Percentiles rank a stretch among this genome's conserved stretches.
These are phyloP conservation scores for Effrenium voratum DNA, from an alignment of 73 alveolate species.

Conservation along the genomic window DNA sequence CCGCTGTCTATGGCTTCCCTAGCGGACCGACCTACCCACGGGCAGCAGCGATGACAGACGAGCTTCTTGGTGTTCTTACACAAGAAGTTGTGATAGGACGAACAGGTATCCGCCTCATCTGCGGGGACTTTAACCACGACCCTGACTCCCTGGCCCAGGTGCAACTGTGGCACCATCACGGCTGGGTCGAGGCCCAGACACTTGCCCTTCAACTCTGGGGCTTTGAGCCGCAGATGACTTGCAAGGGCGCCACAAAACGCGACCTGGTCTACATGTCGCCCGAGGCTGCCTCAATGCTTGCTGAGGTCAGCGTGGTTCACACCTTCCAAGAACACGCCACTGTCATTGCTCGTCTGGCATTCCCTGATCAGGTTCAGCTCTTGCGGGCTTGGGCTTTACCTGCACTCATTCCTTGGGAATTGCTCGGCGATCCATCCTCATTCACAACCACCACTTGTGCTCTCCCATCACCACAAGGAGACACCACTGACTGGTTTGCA, in stretches of 20 bases:
- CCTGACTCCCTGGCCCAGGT: neutral
- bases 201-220: neutral
- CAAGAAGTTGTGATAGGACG: neutral
- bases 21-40: neutral
- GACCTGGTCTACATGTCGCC: neutral
- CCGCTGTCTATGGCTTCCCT: neutral
- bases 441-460: neutral
- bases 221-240: neutral
- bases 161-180: neutral
- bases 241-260: conserved; percentile 9
- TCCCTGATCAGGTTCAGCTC: neutral
- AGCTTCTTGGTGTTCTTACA: neutral
- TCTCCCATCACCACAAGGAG: neutral
- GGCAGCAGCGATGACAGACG: neutral
- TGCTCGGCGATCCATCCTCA: neutral
- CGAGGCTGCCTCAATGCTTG: neutral
- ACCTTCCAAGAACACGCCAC: neutral
- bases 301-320: neutral
- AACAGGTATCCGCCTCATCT: neutral
- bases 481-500: neutral
- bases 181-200: conserved; percentile 5
- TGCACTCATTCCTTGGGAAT: neutral
- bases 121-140: neutral
- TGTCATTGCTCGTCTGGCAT: neutral
- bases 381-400: neutral